Evolutionary conservation across 106 monocot genomes (phyloP), one percentile per base, ranked within the genome.

Genomic region (Agapanthus africanus): DNA sequence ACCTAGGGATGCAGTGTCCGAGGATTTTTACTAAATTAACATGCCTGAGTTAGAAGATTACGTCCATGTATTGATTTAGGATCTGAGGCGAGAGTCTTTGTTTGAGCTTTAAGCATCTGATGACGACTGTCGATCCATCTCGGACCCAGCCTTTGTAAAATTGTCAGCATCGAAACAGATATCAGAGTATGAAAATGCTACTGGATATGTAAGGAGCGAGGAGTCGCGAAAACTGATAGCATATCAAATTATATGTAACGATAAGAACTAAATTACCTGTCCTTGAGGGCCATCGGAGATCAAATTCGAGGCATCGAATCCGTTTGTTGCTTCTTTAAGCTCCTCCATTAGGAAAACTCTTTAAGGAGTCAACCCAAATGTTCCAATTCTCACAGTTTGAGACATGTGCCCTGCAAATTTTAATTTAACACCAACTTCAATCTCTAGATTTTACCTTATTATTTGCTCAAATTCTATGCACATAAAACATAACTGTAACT

Each of bases 11-110:
- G 79, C 83, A 95, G 59, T 95, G 94, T 2, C 94, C 94, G 22
- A 95, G 74, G 37, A 85, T 74, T 67, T 91, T 95, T 71, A 91
- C 90, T 67, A 95, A 47, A 82, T 95, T 83, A 22, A 77, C 82
- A 57, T 95, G 85, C 16, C 90, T 73, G 59, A 95, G 81, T 73
- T 91, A 91, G 0, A 88, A 83, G 22, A 91, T 64, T 10, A 69
- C 62, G n/a, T 95, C 88, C 72, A 90, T 81, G 67, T 83, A 85
- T 60, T 83, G 88, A n/a, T 38, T 22, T 11, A 91, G 60, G 72
- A 51, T 83, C 31, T 85, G 91, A 63, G 77, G 51, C 9, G 80
- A 79, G 33, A 81, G 49, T 56, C 73, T 95, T 21, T 79, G 88
- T 59, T 88, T 95, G 39, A 88, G 40, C 70, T 73, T 88, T 56